Percentiles rank a stretch among this genome's conserved stretches.
These are phyloP conservation scores for Tuber borchii DNA, from an alignment of 495 filamentous ascomycete species.

Conservation along the genomic window DNA sequence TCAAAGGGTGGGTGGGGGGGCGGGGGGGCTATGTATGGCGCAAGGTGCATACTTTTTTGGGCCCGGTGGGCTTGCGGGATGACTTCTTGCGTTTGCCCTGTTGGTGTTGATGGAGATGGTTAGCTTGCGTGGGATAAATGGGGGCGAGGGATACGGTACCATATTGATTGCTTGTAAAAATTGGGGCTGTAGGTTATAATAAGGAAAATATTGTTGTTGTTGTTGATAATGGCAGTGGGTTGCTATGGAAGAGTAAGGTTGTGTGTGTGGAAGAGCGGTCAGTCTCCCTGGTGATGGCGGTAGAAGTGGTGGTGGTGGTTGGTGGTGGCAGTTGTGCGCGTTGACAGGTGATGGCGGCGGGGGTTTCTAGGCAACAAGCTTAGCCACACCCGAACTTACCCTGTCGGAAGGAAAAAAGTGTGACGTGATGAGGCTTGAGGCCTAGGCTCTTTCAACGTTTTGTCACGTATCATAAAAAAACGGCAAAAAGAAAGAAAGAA, in stretches of 20 bases:
- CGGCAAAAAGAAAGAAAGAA: neutral
- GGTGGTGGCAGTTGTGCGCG: no score
- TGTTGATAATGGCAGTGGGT: neutral
- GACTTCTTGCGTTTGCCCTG: constrained; percentile 97
- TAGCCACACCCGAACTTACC: neutral
- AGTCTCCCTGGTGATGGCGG: neutral
- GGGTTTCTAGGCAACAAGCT: neutral
- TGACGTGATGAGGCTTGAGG: constrained; percentile 34
- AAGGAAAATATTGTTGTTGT: neutral
- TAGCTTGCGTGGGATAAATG: neutral
- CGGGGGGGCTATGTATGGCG: constrained; percentile 9
- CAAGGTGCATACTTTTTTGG: constrained; percentile 62
- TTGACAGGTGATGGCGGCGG: neutral
- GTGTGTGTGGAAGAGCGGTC: neutral
- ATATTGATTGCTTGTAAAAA: neutral
- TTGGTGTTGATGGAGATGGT: neutral
- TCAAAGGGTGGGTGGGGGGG: neutral
- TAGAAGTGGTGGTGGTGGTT: no score
- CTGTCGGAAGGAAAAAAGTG: neutral
- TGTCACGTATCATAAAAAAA: neutral
- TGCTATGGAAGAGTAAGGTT: neutral
- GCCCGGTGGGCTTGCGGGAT: constrained; percentile 70
- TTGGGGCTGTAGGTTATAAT: neutral
- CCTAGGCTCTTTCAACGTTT: neutral
- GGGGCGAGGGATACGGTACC: neutral